Base-by-base conservation (phyloP, 495 filamentous ascomycete genomes). In the Elaphomyces granulatus region DNA sequence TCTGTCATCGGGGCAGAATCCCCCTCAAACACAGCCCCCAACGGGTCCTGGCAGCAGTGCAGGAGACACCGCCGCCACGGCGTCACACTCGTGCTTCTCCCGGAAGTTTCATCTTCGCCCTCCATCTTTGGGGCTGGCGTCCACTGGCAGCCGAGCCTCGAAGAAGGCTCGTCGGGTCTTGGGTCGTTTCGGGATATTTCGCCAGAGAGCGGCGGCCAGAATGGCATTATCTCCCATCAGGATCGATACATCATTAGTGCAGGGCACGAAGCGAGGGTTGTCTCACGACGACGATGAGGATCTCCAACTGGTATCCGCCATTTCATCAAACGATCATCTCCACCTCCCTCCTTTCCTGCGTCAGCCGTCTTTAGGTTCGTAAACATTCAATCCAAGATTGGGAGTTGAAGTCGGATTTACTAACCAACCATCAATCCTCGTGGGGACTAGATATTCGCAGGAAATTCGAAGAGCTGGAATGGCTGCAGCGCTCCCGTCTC, bases 381-480 rank as follows among this genome's bases (percentile, higher is more conserved):
- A 12, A 28, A 12, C 23, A 28, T 28, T 12, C n/a, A n/a, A n/a
- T n/a, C n/a, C n/a, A n/a, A n/a, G 12, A 28, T 66, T 47, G 14
- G 18, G 10, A 8, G 8, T 19, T 18, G 21, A 8, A 20, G 15
- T 20, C 26, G 12, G 6, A 6, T 28, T 42, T 23, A 32, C 34
- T 45, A 38, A 46, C 51, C 56, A 45, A 55, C 42, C 38, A 34
- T 48, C 49, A 34, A 19, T 36, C 9, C 33, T n/a, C 31, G 15
- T 32, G 20, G 36, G 12, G n/a, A n/a, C n/a, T 38, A 67, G 65
- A 64, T 35, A 65, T 67, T 36, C 60, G 63, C 42, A 55, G 63
- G 3, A 66, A 65, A 43, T 69, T 69, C 35, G 60, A 69, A 44
- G 63, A 64, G 21, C 56, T 69, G 9, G 63, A 67, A 53, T 67